phyloP scores from a whole-genome alignment of 2,329 filamentous ascomycete genomes.

The Pleoardoris graminearum region DNA sequence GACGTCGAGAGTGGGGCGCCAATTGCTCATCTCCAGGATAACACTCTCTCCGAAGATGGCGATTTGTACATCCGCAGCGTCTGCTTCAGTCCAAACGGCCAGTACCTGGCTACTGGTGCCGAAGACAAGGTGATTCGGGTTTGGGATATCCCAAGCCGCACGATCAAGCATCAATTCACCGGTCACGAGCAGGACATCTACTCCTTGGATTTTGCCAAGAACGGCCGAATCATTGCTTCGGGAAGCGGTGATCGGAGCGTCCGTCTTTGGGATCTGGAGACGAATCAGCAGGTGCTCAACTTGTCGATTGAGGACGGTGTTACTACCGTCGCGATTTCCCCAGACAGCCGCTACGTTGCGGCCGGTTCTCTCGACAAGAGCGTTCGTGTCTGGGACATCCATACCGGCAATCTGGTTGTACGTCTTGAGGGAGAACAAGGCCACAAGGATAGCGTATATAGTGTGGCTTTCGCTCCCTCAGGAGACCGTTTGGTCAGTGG shows the following conservation, averaged over 20 bases:
- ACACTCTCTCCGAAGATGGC: conserved; percentile 80
- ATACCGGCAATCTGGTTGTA: conserved; percentile 82
- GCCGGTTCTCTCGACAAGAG: conserved; percentile 97
- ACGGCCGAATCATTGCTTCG: conserved; percentile 91
- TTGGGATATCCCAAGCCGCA: conserved; percentile 85
- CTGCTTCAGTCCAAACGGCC: conserved; percentile 96
- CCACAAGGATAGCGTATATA: conserved; percentile 96
- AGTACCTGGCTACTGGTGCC: conserved; percentile 90
- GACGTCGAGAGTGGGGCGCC: conserved; percentile 87
- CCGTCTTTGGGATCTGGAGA: conserved; percentile 92
- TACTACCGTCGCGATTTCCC: conserved; percentile 95
- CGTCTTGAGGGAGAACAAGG: conserved; percentile 90
- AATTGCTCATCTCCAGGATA: conserved; percentile 87
- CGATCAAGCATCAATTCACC: conserved; percentile 90
- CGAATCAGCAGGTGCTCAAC: conserved; percentile 77
- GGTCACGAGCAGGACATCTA: conserved; percentile 99
- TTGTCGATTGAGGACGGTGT: conserved; percentile 95
- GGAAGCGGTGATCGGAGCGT: conserved; percentile 94
- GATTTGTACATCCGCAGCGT: conserved; percentile 97
- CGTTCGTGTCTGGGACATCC: conserved; percentile 94
- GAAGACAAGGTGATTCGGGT: conserved; percentile 98
- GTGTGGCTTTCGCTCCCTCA: conserved; percentile 91
- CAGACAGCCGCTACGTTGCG: conserved; percentile 90
- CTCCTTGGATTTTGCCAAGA: conserved; percentile 90
- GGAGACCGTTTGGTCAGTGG: conserved; percentile 92